Conservation (phyloP, 306 rosid genomes). For the Pyrus communis region DNA sequence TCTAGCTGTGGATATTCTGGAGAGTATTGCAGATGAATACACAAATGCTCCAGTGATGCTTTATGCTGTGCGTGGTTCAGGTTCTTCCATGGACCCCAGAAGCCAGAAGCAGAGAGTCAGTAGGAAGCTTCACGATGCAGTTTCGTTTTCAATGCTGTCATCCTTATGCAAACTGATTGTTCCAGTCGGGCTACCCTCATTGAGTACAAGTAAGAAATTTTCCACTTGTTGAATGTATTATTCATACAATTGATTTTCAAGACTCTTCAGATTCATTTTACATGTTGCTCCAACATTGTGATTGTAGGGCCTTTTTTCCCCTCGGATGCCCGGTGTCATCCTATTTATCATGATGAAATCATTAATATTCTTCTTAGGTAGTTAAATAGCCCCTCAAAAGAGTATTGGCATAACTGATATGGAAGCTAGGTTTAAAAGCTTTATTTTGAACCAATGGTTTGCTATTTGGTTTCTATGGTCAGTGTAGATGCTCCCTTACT, state of each 20-base stretch:
- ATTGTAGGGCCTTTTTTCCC: not conserved
- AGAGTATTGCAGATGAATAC: slow-evolving; percentile 78
- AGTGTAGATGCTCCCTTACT: not conserved
- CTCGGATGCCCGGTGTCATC: not conserved
- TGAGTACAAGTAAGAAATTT: slow-evolving; percentile 53
- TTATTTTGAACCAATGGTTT: not conserved
- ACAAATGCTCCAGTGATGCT: slow-evolving; percentile 59
- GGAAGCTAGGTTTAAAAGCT: not conserved
- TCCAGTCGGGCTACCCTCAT: slow-evolving; percentile 71
- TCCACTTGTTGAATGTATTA: slow-evolving; percentile 1
- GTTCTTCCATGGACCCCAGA: slow-evolving; percentile 26
- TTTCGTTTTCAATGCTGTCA: slow-evolving; percentile 78
- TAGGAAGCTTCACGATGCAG: slow-evolving; percentile 69
- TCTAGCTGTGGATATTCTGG: slow-evolving; percentile 66
- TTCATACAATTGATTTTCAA: slow-evolving; percentile 6
- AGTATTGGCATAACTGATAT: not conserved
- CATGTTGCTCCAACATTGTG: slow-evolving; percentile 9
- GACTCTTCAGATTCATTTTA: slow-evolving; percentile 1
- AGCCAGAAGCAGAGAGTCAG: slow-evolving; percentile 50
- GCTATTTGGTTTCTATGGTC: not conserved
- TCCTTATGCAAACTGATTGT: slow-evolving; percentile 67
- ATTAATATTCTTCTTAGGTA: not conserved
- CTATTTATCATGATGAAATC: not conserved
- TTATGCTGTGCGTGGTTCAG: slow-evolving; percentile 56
- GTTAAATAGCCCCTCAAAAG: not conserved